Evolutionary conservation across 139 green algal species (phyloP).

Genomic region (Chlamydomonas eustigma): DNA sequence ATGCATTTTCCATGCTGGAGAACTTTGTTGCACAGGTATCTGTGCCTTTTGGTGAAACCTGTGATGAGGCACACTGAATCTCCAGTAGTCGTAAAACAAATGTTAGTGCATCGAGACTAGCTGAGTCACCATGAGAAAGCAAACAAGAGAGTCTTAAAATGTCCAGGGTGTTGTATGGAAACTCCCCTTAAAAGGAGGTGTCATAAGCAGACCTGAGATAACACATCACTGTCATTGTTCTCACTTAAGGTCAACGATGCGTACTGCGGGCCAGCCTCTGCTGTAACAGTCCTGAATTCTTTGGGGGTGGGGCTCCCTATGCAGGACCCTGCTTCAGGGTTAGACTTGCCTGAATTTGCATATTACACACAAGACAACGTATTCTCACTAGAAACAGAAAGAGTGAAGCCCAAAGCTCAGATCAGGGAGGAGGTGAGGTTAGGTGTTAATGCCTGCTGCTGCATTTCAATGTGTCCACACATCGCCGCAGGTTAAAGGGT

Average conservation of each 20-base stretch:
- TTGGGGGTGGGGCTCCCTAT: neutral
- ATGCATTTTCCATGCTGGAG: neutral
- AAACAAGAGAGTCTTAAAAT: too few species aligned
- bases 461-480: too few species aligned
- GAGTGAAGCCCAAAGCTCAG: neutral
- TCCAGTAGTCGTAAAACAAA: too few species aligned
- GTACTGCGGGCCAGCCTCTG: neutral
- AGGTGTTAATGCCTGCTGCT: too few species aligned
- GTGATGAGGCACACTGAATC: too few species aligned
- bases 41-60: neutral
- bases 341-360: neutral
- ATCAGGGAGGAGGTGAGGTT: neutral
- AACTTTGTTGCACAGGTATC: neutral
- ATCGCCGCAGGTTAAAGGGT: too few species aligned
- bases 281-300: neutral
- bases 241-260: neutral
- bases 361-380: neutral
- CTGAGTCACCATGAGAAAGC: too few species aligned
- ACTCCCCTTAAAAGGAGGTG: too few species aligned
- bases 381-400: neutral
- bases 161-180: too few species aligned
- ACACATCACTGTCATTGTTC: too few species aligned
- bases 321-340: neutral
- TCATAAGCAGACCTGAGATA: too few species aligned
- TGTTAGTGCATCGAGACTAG: too few species aligned